A percentile compares a stretch with the other conserved stretches of the same genome.
Evolutionary conservation across 2,329 filamentous ascomycete genomes (phyloP).

Genomic region (Elsinoe batatas): DNA sequence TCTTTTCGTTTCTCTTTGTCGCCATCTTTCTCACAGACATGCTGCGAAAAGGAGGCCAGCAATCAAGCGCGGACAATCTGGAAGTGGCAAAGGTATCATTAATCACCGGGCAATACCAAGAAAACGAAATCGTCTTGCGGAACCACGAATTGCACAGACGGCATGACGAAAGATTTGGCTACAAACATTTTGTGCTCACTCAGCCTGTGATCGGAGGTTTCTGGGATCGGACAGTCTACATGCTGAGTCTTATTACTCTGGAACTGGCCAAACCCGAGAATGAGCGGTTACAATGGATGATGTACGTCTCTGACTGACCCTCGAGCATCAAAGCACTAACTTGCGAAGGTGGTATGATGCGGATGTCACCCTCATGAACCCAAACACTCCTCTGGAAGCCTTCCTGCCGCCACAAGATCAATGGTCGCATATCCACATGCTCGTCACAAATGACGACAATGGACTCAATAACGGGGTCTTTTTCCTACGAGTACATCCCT

Average conservation of each 20-base stretch:
- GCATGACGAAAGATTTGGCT: constrained; percentile 26
- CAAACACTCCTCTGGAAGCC: constrained; percentile 19
- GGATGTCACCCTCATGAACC: constrained; percentile 20
- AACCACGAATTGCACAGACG: constrained; percentile 26
- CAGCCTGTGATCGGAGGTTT: constrained; percentile 22
- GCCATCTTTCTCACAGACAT: background rate
- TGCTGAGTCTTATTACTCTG: constrained; percentile 20
- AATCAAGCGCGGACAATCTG: background rate
- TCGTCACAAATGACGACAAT: constrained; percentile 17
- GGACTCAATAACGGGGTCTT: constrained; percentile 20
- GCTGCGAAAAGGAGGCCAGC: background rate
- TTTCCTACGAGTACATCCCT: constrained; percentile 21
- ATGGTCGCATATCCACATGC: constrained; percentile 18
- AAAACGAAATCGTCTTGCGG: constrained; percentile 24
- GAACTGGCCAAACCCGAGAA: constrained; percentile 23
- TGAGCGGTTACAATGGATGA: constrained; percentile 24
- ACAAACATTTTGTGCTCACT: constrained; percentile 23
- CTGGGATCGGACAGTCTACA: constrained; percentile 29
- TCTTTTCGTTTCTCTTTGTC: background rate
- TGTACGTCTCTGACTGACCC: constrained; percentile 16
- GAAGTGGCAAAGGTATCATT: constrained; percentile 13
- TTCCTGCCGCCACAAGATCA: constrained; percentile 22
- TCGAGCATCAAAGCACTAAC: background rate
- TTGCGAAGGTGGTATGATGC: constrained; percentile 18
- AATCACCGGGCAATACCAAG: constrained; percentile 6